Conservation (phyloP, 495 filamentous ascomycete genomes). For the Elaphomyces granulatus region DNA sequence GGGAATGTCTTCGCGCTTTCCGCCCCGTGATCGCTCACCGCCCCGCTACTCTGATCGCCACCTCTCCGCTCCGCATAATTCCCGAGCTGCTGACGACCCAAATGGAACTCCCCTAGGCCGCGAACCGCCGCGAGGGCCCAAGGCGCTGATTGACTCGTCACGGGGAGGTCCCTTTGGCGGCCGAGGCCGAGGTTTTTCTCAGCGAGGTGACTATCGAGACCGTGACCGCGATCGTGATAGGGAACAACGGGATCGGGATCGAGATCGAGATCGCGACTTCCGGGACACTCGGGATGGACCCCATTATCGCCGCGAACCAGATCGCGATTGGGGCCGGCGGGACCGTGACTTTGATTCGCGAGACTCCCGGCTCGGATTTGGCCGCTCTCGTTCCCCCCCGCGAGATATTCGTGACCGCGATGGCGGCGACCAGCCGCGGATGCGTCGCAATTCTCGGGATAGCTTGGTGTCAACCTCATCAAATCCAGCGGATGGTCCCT, state of each 20-base stretch:
- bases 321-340: constrained; percentile 21
- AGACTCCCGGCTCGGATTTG: constrained; percentile 26
- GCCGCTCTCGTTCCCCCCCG: constrained; percentile 29
- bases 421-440: constrained; percentile 27
- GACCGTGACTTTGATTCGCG: constrained; percentile 32
- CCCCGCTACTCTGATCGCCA: constrained; percentile 32
- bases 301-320: constrained; percentile 16
- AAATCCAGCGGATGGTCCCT: constrained; percentile 48
- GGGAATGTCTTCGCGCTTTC: constrained; percentile 36
- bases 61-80: constrained; percentile 11
- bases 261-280: constrained; percentile 19
- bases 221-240: constrained; percentile 21
- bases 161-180: constrained; percentile 34
- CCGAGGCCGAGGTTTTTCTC: constrained; percentile 26
- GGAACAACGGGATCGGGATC: constrained; percentile 27
- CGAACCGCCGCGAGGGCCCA: constrained; percentile 56
- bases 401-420: constrained; percentile 37
- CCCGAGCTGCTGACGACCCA: constrained; percentile 29
- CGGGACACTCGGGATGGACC: constrained; percentile 21
- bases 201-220: constrained; percentile 25
- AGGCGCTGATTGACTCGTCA: constrained; percentile 50
- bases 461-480: constrained; percentile 56
- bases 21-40: constrained; percentile 35
- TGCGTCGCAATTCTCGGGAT: constrained; percentile 43
- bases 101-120: constrained; percentile 25